Conservation (phyloP, 2,329 filamentous ascomycete species). For the Bimuria novae-zelandiae region DNA sequence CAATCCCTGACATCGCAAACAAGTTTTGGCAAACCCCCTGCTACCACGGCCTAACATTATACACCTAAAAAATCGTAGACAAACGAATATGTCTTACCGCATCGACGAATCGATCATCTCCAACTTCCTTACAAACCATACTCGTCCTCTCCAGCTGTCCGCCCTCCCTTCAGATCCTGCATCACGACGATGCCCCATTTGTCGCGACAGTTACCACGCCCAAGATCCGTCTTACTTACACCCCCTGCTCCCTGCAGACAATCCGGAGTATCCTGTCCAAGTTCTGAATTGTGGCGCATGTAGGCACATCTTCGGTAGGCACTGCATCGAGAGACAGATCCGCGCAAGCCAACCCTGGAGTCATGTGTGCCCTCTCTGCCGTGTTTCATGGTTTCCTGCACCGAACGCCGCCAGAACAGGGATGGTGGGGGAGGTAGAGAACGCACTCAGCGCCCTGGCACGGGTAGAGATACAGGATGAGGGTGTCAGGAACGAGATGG, state of each 20-base stretch:
- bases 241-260: conserved; percentile 18
- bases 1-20: neutral
- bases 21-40: neutral
- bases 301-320: conserved; percentile 25
- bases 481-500: conserved; percentile 14
- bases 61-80: too few relatives aligned
- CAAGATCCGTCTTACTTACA: conserved; percentile 24
- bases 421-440: conserved; percentile 12
- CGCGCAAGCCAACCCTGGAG: conserved; percentile 26
- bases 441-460: conserved; percentile 11
- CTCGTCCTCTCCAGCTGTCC: conserved; percentile 14
- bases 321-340: conserved; percentile 26
- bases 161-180: conserved; percentile 7
- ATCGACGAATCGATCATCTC: conserved; percentile 19
- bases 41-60: too few relatives aligned
- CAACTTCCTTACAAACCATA: conserved; percentile 27
- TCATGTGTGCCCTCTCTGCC: conserved; percentile 26
- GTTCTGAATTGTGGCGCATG: conserved; percentile 16
- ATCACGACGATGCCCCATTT: conserved; percentile 21
- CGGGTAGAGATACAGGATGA: conserved; percentile 12
- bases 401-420: conserved; percentile 16
- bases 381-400: conserved; percentile 24
- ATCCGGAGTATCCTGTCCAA: conserved; percentile 24
- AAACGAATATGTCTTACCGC: conserved; percentile 15
- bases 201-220: conserved; percentile 16